Evolutionary conservation across 2,329 filamentous ascomycete genomes (phyloP).

Genomic region (Calonectria honghensis): DNA sequence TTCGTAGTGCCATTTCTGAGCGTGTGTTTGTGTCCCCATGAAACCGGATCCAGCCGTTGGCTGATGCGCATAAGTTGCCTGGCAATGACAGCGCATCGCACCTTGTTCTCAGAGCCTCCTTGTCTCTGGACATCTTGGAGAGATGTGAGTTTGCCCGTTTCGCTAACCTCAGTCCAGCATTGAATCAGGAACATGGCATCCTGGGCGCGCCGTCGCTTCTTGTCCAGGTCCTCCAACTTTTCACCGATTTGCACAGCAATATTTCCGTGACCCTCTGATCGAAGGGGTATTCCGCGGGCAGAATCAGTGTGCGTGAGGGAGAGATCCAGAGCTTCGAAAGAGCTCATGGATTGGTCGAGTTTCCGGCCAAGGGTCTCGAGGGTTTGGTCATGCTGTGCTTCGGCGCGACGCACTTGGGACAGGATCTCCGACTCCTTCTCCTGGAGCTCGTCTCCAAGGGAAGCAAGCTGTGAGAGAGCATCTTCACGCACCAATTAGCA

Average conservation of each 20-base stretch:
- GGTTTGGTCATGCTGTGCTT: constrained; percentile 93
- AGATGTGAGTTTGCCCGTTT: constrained; percentile 89
- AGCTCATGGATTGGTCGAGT: constrained; percentile 92
- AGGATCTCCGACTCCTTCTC: constrained; percentile 92
- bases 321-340: constrained; percentile 92
- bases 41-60: constrained; percentile 87
- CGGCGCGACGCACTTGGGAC: constrained; percentile 91
- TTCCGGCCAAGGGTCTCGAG: constrained; percentile 91
- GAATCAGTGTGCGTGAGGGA: constrained; percentile 80
- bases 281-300: constrained; percentile 58
- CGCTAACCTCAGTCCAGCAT: constrained; percentile 97
- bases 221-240: constrained; percentile 93
- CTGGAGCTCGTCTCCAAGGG: constrained; percentile 88
- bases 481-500: constrained; percentile 62
- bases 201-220: constrained; percentile 90
- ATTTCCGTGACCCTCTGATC: constrained; percentile 81
- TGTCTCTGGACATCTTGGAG: constrained; percentile 91
- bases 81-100: constrained; percentile 94
- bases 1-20: constrained; percentile 70
- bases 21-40: constrained; percentile 80
- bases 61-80: constrained; percentile 96
- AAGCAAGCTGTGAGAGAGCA: constrained; percentile 80
- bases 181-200: constrained; percentile 97
- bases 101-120: constrained; percentile 91
- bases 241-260: constrained; percentile 96